A percentile compares a stretch with the other conserved stretches of the same genome.
These are phyloP conservation scores for Endotrypanum monterogeii DNA, from an alignment of 208 protist species.

Conservation along the genomic window DNA sequence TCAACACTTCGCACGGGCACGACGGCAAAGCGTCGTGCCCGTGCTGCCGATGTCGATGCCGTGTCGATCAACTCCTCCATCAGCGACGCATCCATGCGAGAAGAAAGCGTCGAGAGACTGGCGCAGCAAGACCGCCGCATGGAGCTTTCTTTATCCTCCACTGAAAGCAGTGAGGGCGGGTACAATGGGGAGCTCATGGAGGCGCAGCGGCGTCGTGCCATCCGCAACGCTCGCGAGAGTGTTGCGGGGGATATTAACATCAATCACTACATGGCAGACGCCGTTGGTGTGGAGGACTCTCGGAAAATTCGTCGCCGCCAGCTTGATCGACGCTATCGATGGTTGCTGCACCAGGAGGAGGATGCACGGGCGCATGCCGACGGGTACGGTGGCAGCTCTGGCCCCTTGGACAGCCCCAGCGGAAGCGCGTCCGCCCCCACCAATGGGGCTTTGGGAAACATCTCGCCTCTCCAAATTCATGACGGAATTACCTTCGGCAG, in stretches of 20 bases:
- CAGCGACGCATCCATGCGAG: conserved; percentile 61
- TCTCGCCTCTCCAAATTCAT: conserved; percentile 68
- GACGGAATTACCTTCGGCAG: conserved; percentile 66
- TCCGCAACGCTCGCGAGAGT: conserved; percentile 58
- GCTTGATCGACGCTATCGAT: conserved; percentile 43
- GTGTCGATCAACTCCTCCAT: conserved; percentile 65
- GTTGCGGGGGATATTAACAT: conserved; percentile 57
- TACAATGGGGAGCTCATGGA: conserved; percentile 27
- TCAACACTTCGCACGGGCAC: neutral
- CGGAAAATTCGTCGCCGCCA: conserved; percentile 13
- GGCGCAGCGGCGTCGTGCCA: conserved; percentile 31
- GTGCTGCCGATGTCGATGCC: conserved; percentile 16
- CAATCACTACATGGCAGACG: conserved; percentile 67
- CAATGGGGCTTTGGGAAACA: conserved; percentile 54
- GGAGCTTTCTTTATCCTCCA: conserved; percentile 13
- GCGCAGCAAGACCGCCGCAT: conserved; percentile 32
- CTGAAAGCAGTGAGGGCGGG: conserved; percentile 22
- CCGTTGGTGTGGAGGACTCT: conserved; percentile 35
- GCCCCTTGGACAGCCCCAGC: neutral
- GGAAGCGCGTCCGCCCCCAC: conserved; percentile 13
- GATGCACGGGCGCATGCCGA: conserved; percentile 9
- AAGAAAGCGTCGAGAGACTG: conserved; percentile 43
- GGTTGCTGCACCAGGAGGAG: conserved; percentile 33
- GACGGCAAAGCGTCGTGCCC: neutral
- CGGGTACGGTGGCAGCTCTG: conserved; percentile 4